Evolutionary conservation across 768 basidiomycete species (phyloP).

Genomic region (Leccinum disarticulatum): DNA sequence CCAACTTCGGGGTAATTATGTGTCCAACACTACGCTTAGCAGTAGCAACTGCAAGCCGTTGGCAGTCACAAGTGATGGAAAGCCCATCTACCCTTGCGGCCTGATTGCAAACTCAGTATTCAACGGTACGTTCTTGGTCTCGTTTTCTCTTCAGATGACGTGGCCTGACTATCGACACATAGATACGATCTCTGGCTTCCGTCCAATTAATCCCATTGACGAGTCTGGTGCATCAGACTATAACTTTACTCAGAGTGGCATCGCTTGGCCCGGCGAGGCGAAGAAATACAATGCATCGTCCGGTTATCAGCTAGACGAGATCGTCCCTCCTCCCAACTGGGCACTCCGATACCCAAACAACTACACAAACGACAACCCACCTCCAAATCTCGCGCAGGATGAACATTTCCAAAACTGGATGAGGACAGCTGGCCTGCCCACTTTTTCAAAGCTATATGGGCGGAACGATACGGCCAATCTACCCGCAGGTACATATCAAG

Average conservation of each 20-base stretch:
- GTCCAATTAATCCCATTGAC: conserved; percentile 40
- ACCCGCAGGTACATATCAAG: conserved; percentile 69
- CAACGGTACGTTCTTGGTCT: conserved; percentile 61
- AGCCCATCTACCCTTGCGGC: conserved; percentile 89
- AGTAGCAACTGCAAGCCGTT: conserved; percentile 88
- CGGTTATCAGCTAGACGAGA: conserved; percentile 59
- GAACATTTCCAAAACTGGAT: conserved; percentile 99
- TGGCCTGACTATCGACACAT: conserved; percentile 3
- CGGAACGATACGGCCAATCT: conserved; percentile 82
- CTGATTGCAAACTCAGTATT: conserved; percentile 96
- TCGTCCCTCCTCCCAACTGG: conserved; percentile 97
- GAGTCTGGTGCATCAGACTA: conserved; percentile 52
- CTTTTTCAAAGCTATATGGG: conserved; percentile 93
- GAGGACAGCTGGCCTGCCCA: conserved; percentile 95
- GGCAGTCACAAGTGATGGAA: conserved; percentile 46
- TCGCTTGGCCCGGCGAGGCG: conserved; percentile 94
- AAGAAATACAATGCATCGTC: conserved; percentile 77
- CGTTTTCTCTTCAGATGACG: background rate
- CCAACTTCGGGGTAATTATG: conserved; percentile 78
- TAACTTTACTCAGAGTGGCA: conserved; percentile 71
- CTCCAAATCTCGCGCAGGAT: conserved; percentile 72
- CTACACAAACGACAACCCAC: conserved; percentile 62
- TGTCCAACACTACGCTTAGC: conserved; percentile 48
- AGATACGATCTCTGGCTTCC: conserved; percentile 80
- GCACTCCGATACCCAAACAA: conserved; percentile 62